Conservation (phyloP, 768 basidiomycete genomes). For the Hortiboletus flavorubellus region DNA sequence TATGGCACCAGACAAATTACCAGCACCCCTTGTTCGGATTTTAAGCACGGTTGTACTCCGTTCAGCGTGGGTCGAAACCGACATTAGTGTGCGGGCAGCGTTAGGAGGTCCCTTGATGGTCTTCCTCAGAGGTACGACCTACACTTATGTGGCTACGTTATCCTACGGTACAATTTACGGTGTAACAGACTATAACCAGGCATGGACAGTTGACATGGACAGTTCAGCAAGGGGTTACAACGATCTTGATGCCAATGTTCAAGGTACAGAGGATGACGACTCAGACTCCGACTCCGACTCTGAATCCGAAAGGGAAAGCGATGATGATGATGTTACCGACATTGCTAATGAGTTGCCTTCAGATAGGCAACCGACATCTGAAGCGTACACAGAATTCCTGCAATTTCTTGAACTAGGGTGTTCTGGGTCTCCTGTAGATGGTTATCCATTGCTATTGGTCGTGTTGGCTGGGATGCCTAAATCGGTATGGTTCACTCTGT, state of each 20-base stretch:
- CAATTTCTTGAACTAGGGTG: conserved; percentile 78
- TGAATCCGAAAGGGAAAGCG: conserved; percentile 3
- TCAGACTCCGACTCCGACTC: conserved; percentile 33
- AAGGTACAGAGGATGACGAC: conserved; percentile 27
- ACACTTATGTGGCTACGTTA: not conserved
- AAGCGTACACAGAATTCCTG: conserved; percentile 69
- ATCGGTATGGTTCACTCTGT: conserved; percentile 41
- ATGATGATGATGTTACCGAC: conserved; percentile 15
- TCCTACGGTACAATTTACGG: not conserved
- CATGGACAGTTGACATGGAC: conserved; percentile 48
- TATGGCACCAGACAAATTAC: conserved; percentile 20
- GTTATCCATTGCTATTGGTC: conserved; percentile 80
- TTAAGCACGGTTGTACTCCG: conserved; percentile 59
- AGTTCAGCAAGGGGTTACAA: conserved; percentile 12
- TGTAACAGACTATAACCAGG: conserved; percentile 54
- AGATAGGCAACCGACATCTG: conserved; percentile 22
- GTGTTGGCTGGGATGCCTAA: conserved; percentile 78
- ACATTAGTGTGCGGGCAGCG: conserved; percentile 57
- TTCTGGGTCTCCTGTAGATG: conserved; percentile 70
- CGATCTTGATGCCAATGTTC: conserved; percentile 28
- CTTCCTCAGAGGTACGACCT: conserved; percentile 61
- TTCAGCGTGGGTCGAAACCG: conserved; percentile 71
- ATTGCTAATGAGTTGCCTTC: not conserved
- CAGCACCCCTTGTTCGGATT: conserved; percentile 36
- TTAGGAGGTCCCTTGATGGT: conserved; percentile 72